phyloP scores from a whole-genome alignment of 768 basidiomycete genomes.

The Kwoniella dejecticola region DNA sequence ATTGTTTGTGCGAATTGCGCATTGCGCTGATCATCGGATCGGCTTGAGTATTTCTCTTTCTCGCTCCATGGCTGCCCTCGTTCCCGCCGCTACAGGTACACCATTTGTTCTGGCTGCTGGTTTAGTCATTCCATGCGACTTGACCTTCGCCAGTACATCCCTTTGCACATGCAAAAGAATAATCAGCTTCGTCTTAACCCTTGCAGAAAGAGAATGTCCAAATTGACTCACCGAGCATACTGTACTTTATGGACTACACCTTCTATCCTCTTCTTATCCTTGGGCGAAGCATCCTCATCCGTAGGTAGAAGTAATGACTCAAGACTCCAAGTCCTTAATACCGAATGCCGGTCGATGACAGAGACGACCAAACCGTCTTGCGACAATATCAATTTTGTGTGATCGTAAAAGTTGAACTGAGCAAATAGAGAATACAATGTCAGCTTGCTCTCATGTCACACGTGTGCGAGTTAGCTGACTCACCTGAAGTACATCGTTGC shows the following conservation, averaged over 20 bases:
- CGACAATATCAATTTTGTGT: constrained; percentile 89
- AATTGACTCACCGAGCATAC: constrained; percentile 38
- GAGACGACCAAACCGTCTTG: constrained; percentile 76
- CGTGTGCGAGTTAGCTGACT: constrained; percentile 33
- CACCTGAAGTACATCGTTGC: constrained; percentile 93
- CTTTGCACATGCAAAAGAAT: constrained; percentile 8
- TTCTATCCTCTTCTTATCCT: constrained; percentile 42
- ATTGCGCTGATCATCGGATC: constrained; percentile 13
- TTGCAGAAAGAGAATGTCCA: neutral
- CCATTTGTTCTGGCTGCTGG: constrained; percentile 1
- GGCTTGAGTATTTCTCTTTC: constrained; percentile 24
- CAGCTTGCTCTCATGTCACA: neutral
- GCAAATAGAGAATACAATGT: neutral
- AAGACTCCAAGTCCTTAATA: constrained; percentile 71
- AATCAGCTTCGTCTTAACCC: neutral
- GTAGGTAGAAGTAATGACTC: constrained; percentile 64
- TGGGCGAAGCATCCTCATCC: constrained; percentile 24
- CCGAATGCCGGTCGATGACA: constrained; percentile 87
- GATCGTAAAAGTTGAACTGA: constrained; percentile 99
- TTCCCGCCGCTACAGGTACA: constrained; percentile 16
- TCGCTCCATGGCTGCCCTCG: constrained; percentile 6
- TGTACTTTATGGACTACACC: constrained; percentile 42
- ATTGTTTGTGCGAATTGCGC: neutral
- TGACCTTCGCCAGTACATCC: constrained; percentile 33
- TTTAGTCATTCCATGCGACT: constrained; percentile 13